Base-by-base conservation (phyloP, 1,284 basidiomycete genomes). In the Marasmius sp. region DNA sequence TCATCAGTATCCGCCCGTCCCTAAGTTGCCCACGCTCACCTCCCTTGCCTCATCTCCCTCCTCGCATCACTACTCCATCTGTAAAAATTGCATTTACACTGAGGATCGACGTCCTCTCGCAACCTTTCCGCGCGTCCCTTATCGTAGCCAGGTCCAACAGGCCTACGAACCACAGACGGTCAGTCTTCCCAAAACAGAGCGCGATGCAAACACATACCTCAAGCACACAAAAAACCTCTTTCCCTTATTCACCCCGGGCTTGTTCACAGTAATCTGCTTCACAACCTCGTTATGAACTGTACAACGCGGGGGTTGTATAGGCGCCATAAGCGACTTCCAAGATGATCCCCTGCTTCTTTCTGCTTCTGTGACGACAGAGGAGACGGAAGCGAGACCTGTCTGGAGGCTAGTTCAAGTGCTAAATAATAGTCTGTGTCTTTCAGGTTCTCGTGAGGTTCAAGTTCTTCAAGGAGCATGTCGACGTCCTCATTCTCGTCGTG, bases 81-180 rank as follows among this genome's bases (percentile, higher is more conserved):
- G 79, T 95, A 95, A 68, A 86, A 96, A 71, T 93, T 86, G 71
- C 94, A 97, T 54, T 85, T 81, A 72, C 85, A 97, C 66, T 84
- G 82, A 3, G 85, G 87, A 74, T 97, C 88, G 0, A 97, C 94
- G 66, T 97, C 93, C 60, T 92, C 89, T 60, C 94, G 82, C 20
- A 84, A 79, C 16, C 95, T 82, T 67, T 91, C 91, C n/a, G 81
- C 77, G 64, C 85, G 83, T 5, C 95, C 95, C 70, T 85, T 90
- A 72, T 97, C 95, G 70, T 95, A 97, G 3, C 95, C 95, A 8
- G 94, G 92, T 18, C 95, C 95, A 10, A 97, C 93, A 0, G 95
- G 94, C 63, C 94, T 95, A 65, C 16, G 57, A 5, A 27, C 2
- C 48, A 58, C 49, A 54, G 56, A 37, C 48, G 59, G 50, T 27